A percentile compares a stretch with the other conserved stretches of the same genome.
phyloP scores from a whole-genome alignment of 768 basidiomycete species.

The Serendipita sp. region DNA sequence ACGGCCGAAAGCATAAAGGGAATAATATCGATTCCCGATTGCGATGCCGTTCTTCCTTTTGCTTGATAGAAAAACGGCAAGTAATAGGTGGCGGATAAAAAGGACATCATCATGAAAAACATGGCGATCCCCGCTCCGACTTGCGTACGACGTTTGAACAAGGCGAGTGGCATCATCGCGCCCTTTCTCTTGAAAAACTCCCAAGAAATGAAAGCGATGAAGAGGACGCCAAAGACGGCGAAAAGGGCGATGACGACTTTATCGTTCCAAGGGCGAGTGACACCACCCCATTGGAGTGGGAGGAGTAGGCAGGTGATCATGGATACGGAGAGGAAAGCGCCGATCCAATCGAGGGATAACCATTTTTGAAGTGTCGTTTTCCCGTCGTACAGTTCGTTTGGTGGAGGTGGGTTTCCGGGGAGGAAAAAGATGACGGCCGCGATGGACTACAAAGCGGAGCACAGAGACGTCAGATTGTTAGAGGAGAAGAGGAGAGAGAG shows the following conservation, averaged over 20 bases:
- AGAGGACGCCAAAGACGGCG: conserved; percentile 15
- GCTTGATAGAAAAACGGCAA: conserved; percentile 16
- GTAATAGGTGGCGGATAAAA: background rate
- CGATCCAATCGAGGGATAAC: conserved; percentile 24
- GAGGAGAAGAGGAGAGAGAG: background rate
- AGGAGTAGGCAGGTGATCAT: conserved; percentile 25
- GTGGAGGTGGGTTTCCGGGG: background rate
- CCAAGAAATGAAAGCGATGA: conserved; percentile 20
- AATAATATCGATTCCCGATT: conserved; percentile 19
- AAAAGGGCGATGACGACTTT: conserved; percentile 19
- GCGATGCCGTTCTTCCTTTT: conserved; percentile 18
- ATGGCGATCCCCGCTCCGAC: conserved; percentile 16
- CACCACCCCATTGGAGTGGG: conserved; percentile 32
- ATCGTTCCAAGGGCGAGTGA: conserved; percentile 27
- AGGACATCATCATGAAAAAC: conserved; percentile 13
- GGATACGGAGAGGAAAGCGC: conserved; percentile 22
- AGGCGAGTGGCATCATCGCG: conserved; percentile 21
- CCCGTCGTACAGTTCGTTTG: background rate
- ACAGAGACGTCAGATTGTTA: background rate
- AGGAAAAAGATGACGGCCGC: background rate
- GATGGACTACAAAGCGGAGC: background rate
- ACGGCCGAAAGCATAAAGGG: conserved; percentile 18
- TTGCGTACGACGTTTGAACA: conserved; percentile 17
- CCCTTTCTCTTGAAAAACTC: conserved; percentile 18
- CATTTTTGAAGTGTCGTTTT: conserved; percentile 10